Conservation (phyloP, 2,329 filamentous ascomycete species). For the Pseudofabraea citricarpa region DNA sequence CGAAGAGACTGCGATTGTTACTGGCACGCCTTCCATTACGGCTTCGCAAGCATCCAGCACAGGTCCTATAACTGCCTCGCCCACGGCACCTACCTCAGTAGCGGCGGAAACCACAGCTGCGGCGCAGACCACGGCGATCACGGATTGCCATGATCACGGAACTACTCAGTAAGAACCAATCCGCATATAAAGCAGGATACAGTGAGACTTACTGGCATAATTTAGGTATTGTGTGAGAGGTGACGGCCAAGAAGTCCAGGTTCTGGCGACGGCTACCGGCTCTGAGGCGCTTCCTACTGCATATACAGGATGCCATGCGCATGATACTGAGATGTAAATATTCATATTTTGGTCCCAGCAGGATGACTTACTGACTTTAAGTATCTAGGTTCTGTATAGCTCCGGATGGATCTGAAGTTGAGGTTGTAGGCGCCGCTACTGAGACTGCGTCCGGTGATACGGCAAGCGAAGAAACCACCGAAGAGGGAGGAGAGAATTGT, state of each 20-base stretch:
- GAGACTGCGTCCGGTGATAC: slow-evolving; percentile 16
- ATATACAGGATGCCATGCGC: slow-evolving; percentile 62
- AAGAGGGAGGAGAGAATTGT: slow-evolving; percentile 51
- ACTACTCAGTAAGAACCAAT: slow-evolving; percentile 29
- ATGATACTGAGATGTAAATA: slow-evolving; percentile 52
- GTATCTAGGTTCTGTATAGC: slow-evolving; percentile 63
- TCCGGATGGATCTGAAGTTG: slow-evolving; percentile 54
- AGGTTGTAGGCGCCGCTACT: slow-evolving; percentile 34
- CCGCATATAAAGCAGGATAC: slow-evolving; percentile 17
- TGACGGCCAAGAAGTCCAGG: slow-evolving; percentile 35
- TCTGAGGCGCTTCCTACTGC: slow-evolving; percentile 51
- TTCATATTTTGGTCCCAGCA: too few species aligned
- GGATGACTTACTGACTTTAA: too few species aligned
- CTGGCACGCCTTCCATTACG: not conserved
- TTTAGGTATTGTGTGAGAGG: slow-evolving; percentile 39
- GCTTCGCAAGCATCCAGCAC: not conserved
- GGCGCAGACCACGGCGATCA: slow-evolving; percentile 40
- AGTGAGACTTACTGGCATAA: not conserved
- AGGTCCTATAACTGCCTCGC: slow-evolving; percentile 16
- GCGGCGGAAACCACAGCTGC: slow-evolving; percentile 22
- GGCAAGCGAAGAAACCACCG: slow-evolving; percentile 22
- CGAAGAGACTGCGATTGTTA: slow-evolving; percentile 1
- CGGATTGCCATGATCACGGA: slow-evolving; percentile 46
- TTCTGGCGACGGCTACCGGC: slow-evolving; percentile 44
- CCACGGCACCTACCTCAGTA: slow-evolving; percentile 19